Evolutionary conservation across 1,139 yeast species (phyloP), one percentile per base, ranked within the genome.

Genomic region (Yamadazyma dendronema): DNA sequence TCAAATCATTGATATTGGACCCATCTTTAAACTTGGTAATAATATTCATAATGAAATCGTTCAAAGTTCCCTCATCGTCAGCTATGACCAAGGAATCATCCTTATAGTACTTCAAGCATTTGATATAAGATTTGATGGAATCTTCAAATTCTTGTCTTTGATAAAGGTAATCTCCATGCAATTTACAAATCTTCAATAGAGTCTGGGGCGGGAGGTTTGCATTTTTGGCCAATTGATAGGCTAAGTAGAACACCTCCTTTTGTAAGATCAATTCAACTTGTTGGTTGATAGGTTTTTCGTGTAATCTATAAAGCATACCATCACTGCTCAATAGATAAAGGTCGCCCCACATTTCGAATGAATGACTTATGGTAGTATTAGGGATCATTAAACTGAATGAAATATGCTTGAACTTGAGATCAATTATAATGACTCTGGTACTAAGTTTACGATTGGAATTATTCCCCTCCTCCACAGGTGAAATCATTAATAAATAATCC

Each of bases 1-100:
- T 76, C 46, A 92, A 61, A 41, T 79, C 76, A 10, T 70, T 65
- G 3, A 87, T 82, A 46, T 85, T 85, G 12, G 87, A 83, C n/a
- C 89, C 81, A 43, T 89, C 95, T 46, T 86, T 87, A 57, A 84
- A 89, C 50, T 84, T 84, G 21, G 89, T 77, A 24, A 92, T 86
- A 4, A 89, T 78, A 45, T 81, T 84, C 61, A 90, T 84, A 4
- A 89, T 80, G 45, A 81, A 83, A 25, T 78, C 76, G 31, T 67
- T 40, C 28, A 49, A 28, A 1, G 44, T 17, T 17, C 44, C 49
- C 2, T 50, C 51, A 4, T 43, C 34, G 5, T 37, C 47, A 12
- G 38, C 40, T 3, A 38, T n/a, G 2, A 26, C 31, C 27, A 43
- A 39, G 9, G 34, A 35, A 2, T 46, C 29, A 30, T 45, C 49